Percentiles rank a stretch among this genome's conserved stretches.
phyloP scores from a whole-genome alignment of 352 stramenopile genomes.

The Globisporangium nagaii region DNA sequence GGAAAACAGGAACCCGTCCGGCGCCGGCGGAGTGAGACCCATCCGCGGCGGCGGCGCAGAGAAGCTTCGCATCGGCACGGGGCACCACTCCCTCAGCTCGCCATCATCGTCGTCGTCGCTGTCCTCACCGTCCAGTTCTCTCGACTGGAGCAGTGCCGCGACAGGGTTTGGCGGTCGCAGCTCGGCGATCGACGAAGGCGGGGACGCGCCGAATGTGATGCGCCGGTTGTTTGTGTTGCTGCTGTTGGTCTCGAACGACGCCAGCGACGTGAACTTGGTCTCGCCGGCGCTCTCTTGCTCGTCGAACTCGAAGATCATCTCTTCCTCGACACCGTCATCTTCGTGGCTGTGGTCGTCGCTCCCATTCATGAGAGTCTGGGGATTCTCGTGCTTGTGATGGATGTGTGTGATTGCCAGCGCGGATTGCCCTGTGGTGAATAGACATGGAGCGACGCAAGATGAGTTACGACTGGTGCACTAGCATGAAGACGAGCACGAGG shows the following conservation, averaged over 20 bases:
- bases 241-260: slow-evolving; percentile 4
- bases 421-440: neutral
- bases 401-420: no score
- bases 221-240: neutral
- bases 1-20: neutral
- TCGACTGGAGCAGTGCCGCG: slow-evolving; percentile 9
- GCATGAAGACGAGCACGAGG: neutral
- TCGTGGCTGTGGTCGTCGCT: slow-evolving; percentile 13
- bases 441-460: neutral
- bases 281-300: slow-evolving; percentile 19
- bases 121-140: slow-evolving; percentile 3
- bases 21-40: neutral
- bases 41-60: slow-evolving; percentile 1
- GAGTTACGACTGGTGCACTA: neutral
- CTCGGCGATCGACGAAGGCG: neutral
- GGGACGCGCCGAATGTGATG: slow-evolving; percentile 6
- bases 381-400: neutral
- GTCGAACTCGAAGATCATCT: slow-evolving; percentile 77
- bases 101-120: slow-evolving; percentile 4
- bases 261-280: slow-evolving; percentile 9
- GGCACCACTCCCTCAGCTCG: neutral
- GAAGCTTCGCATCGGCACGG: slow-evolving; percentile 4
- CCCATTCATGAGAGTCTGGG: slow-evolving; percentile 17
- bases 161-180: slow-evolving; percentile 12
- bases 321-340: slow-evolving; percentile 42